These are phyloP conservation scores for Populus davidiana DNA, from an alignment of 345 rosid genomes.

Conservation along the genomic window DNA sequence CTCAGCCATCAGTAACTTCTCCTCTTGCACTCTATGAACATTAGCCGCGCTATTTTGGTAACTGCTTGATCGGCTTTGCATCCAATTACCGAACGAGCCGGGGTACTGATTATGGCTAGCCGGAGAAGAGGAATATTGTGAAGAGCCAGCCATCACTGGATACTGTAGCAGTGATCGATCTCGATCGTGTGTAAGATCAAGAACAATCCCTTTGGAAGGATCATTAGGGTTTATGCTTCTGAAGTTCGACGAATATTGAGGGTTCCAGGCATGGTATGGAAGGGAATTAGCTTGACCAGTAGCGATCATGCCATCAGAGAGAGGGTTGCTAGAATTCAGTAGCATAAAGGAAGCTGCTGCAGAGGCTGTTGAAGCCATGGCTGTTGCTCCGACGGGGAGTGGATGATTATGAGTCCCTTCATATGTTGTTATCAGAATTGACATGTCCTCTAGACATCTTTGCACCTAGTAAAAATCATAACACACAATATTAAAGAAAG, in stretches of 20 bases:
- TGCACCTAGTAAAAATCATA: slow-evolving; percentile 35
- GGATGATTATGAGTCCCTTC: slow-evolving; percentile 64
- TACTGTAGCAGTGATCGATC: background rate
- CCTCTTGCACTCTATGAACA: background rate
- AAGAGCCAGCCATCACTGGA: slow-evolving; percentile 14
- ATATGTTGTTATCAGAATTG: slow-evolving; percentile 58
- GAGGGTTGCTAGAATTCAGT: slow-evolving; percentile 37
- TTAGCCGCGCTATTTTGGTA: background rate
- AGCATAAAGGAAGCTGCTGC: slow-evolving; percentile 48
- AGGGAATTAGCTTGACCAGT: slow-evolving; percentile 15
- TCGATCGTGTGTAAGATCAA: slow-evolving; percentile 35
- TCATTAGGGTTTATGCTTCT: slow-evolving; percentile 28
- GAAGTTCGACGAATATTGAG: slow-evolving; percentile 15
- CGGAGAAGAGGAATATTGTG: background rate
- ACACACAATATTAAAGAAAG: background rate
- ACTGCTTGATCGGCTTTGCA: slow-evolving; percentile 13
- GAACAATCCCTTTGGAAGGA: slow-evolving; percentile 43
- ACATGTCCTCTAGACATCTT: slow-evolving; percentile 62
- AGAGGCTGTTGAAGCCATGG: slow-evolving; percentile 56
- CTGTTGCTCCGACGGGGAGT: slow-evolving; percentile 57
- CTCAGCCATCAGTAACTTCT: slow-evolving; percentile 11
- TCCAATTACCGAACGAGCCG: slow-evolving; percentile 11
- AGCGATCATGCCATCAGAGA: slow-evolving; percentile 15
- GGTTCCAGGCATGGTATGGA: slow-evolving; percentile 18
- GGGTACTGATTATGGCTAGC: slow-evolving; percentile 4